These are phyloP conservation scores for Apiotrichum gracile DNA, from an alignment of 1,284 basidiomycete species.

Conservation along the genomic window DNA sequence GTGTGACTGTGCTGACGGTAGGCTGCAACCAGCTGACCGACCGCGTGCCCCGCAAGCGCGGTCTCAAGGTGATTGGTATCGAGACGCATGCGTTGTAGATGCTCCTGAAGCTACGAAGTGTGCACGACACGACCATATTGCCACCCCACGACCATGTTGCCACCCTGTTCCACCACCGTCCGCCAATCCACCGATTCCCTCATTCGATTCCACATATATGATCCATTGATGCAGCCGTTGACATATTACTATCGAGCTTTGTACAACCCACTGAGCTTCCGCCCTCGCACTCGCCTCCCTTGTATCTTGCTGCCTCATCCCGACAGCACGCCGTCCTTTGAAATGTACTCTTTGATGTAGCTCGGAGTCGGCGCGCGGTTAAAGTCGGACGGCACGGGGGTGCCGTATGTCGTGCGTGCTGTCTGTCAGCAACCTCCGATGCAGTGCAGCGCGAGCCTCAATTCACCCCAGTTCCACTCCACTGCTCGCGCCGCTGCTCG, in stretches of 20 bases:
- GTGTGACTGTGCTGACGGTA: slow-evolving; percentile 4
- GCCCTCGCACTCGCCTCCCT: too few relatives aligned
- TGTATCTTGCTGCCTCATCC: not conserved
- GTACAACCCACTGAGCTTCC: too few relatives aligned
- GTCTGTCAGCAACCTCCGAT: not conserved
- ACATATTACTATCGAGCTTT: too few relatives aligned
- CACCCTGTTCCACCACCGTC: too few relatives aligned
- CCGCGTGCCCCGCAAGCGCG: slow-evolving; percentile 43
- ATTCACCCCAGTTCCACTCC: not conserved
- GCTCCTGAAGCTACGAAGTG: too few relatives aligned
- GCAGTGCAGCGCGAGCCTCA: not conserved
- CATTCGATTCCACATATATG: too few relatives aligned
- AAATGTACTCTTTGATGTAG: slow-evolving; percentile 1
- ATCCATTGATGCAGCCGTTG: too few relatives aligned
- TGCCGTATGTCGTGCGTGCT: slow-evolving; percentile 5
- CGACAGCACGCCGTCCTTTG: not conserved
- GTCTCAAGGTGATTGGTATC: slow-evolving; percentile 46
- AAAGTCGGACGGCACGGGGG: slow-evolving; percentile 3
- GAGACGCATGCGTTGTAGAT: slow-evolving; percentile 47
- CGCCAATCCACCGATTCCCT: too few relatives aligned
- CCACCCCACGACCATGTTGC: too few relatives aligned
- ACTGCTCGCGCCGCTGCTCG: not conserved
- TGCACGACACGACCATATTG: too few relatives aligned
- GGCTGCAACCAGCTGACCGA: slow-evolving; percentile 46
- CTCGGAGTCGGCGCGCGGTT: not conserved